Base-by-base conservation (phyloP, 768 basidiomycete species). In the Termitomyces sp. region DNA sequence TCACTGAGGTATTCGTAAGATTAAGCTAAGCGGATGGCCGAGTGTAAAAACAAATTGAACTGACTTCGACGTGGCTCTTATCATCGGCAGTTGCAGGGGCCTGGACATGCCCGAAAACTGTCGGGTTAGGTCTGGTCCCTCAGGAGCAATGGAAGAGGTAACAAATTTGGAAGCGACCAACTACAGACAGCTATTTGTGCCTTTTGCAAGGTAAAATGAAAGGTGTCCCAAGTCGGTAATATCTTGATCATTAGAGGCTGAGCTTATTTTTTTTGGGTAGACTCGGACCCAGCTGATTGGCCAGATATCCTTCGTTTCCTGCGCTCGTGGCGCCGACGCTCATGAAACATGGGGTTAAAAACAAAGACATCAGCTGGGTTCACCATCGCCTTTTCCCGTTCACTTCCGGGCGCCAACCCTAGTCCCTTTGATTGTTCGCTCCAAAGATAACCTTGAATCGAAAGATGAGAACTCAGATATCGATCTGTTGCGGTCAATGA, bases 21-120 rank as follows among this genome's bases (percentile, higher is more conserved):
- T 62, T 62, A 53, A 62, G 51, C 57, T 45, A 44, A 30, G 9
- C 24, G 24, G 54, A 54, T 32, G 32, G 44, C 22, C 22, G 32
- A n/a, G 24, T 54, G 44, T 44, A 46, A 38, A 36, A 13, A 24
- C 30, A 26, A 33, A 28, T 55, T 54, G 51, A 52, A 28, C 52
- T 52, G 38, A 28, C 26, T 40, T 20, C 9, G n/a, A 16, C 36
- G 28, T 52, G 52, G 16, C 50, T 38, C 16, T 28, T 24, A 51
- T 51, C 51, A 38, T 52, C 52, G 40, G 26, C 52, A 52, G 50
- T 6, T 28, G 28, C 6, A 3, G 36, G 51, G 38, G 52, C 52
- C 52, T 40, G 52, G 52, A 52, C 52, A 52, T 10, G n/a, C 8
- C 38, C 52, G 52, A 41, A 40, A 30, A 30, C 38, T 41, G 22